Conservation (phyloP, 164 flowering plant genomes). For the Buxus sempervirens region DNA sequence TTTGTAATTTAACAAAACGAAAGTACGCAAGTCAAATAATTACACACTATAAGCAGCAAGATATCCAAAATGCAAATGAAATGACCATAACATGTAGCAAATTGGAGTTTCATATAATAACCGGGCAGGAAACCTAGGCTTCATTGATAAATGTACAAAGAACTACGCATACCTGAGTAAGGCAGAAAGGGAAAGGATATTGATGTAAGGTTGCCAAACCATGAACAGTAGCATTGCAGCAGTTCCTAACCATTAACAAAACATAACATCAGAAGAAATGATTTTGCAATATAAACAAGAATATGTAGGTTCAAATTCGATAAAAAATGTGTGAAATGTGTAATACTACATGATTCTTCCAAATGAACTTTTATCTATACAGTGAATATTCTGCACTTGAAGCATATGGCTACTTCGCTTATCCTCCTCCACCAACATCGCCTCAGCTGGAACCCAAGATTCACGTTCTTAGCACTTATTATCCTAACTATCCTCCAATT, state of each 20-base stretch:
- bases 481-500: no score
- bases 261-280: not conserved
- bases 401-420: no score
- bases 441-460: no score
- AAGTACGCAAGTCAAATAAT: no score
- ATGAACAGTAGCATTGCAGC: constrained; percentile 83
- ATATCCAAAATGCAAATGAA: not conserved
- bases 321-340: not conserved
- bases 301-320: not conserved
- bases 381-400: no score
- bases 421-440: no score
- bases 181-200: constrained; percentile 54
- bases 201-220: constrained; percentile 68
- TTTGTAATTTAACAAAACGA: no score
- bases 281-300: not conserved
- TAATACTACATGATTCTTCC: no score
- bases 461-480: no score
- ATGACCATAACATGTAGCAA: not conserved
- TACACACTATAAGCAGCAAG: no score
- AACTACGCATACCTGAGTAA: constrained; percentile 44
- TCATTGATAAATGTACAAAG: not conserved
- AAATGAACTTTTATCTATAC: no score
- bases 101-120: not conserved
- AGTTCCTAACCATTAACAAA: constrained; percentile 48
- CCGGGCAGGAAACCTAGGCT: not conserved